Conservation (phyloP, 1,284 basidiomycete species). For the Ustilago bromivora region DNA sequence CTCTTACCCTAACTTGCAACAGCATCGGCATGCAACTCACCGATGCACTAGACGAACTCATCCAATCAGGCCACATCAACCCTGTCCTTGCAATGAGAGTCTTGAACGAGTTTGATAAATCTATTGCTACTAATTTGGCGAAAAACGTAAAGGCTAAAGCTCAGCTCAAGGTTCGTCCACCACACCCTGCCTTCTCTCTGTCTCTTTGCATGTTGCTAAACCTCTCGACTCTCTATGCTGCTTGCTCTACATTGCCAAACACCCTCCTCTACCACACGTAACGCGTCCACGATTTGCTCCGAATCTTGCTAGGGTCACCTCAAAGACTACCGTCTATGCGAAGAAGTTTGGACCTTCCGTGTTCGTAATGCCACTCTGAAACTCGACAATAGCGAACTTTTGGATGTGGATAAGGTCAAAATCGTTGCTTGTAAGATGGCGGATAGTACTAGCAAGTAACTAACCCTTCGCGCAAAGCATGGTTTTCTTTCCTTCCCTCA, state of each 20-base stretch:
- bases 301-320: constrained; percentile 56
- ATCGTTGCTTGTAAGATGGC: constrained; percentile 70
- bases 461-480: no score
- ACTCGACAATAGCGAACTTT: constrained; percentile 65
- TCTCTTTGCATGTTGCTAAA: neutral
- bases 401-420: constrained; percentile 64
- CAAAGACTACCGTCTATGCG: constrained; percentile 66
- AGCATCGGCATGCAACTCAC: constrained; percentile 97
- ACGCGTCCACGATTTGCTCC: no score
- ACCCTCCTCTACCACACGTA: neutral
- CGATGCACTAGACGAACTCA: constrained; percentile 98
- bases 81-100: constrained; percentile 98
- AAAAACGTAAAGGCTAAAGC: constrained; percentile 67
- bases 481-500: neutral
- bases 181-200: neutral
- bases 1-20: neutral
- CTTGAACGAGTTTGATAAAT: constrained; percentile 73
- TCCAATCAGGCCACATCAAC: constrained; percentile 95
- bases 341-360: constrained; percentile 69
- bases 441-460: constrained; percentile 40
- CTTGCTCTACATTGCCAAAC: no score
- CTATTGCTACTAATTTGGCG: constrained; percentile 65
- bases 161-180: constrained; percentile 58
- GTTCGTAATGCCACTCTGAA: constrained; percentile 66
- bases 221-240: no score